Conservation (phyloP, 2,329 filamentous ascomycete species). For the Drechslera avenae region DNA sequence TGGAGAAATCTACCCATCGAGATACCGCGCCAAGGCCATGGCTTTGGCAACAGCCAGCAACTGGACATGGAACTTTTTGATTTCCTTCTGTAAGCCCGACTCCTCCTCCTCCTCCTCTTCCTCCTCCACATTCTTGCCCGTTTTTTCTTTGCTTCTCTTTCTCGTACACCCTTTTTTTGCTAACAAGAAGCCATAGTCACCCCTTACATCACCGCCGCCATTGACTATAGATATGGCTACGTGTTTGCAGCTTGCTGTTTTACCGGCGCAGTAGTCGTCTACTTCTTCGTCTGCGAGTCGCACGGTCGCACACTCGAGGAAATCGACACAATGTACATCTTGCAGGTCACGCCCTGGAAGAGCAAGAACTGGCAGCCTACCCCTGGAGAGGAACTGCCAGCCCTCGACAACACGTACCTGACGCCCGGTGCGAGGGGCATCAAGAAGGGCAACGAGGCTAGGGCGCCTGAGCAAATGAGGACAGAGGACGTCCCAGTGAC, state of each 20-base stretch:
- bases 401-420: slow-evolving; percentile 41
- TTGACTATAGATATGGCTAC: slow-evolving; percentile 75
- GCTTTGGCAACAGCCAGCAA: slow-evolving; percentile 53
- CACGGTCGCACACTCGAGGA: slow-evolving; percentile 77
- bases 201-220: slow-evolving; percentile 73
- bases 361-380: slow-evolving; percentile 59
- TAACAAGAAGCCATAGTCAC: slow-evolving; percentile 56
- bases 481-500: slow-evolving; percentile 25
- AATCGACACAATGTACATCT: slow-evolving; percentile 74
- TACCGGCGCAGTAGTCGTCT: slow-evolving; percentile 68
- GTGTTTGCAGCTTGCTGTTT: slow-evolving; percentile 76
- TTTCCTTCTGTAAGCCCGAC: slow-evolving; percentile 65
- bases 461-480: slow-evolving; percentile 30
- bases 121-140: no score
- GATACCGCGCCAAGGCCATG: slow-evolving; percentile 55
- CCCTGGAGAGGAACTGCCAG: slow-evolving; percentile 43
- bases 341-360: slow-evolving; percentile 67
- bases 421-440: slow-evolving; percentile 44
- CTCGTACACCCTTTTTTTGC: no score
- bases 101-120: no score
- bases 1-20: slow-evolving; percentile 67
- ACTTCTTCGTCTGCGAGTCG: slow-evolving; percentile 78
- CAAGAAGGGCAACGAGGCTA: slow-evolving; percentile 41
- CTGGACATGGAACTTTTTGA: slow-evolving; percentile 52
- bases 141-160: no score